These are phyloP conservation scores for Cladophialophora psammophila DNA, from an alignment of 2,329 filamentous ascomycete species.

Conservation along the genomic window DNA sequence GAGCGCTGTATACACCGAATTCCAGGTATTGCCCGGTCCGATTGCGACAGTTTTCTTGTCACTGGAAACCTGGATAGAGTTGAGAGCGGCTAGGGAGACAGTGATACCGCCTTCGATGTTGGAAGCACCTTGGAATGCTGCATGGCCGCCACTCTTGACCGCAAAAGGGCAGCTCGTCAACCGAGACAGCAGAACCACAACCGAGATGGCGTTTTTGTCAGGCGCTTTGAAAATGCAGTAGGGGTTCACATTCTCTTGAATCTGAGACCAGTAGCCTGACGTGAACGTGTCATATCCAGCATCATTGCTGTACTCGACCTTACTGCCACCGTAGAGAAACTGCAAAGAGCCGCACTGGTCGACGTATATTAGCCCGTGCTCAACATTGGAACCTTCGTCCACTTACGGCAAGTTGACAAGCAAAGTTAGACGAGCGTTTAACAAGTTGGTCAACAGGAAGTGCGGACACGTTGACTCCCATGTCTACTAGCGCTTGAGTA, in stretches of 20 bases:
- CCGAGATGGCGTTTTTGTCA: constrained; percentile 43
- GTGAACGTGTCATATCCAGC: constrained; percentile 37
- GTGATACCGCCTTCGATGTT: constrained; percentile 56
- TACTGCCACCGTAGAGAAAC: constrained; percentile 24
- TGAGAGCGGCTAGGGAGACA: constrained; percentile 45
- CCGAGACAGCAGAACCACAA: constrained; percentile 44
- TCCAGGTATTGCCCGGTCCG: constrained; percentile 48
- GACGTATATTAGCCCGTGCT: background rate
- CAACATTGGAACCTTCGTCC: background rate
- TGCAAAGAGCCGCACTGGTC: constrained; percentile 26
- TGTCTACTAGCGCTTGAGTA: constrained; percentile 26
- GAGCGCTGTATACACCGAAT: constrained; percentile 46
- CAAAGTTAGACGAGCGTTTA: constrained; percentile 20
- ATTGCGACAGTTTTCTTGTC: constrained; percentile 44
- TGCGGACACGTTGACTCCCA: constrained; percentile 21
- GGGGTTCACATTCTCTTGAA: constrained; percentile 47
- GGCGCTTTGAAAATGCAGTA: constrained; percentile 47
- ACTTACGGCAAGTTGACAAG: constrained; percentile 27
- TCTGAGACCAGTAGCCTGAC: constrained; percentile 47
- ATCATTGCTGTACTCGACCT: constrained; percentile 24
- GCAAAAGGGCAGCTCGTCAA: constrained; percentile 56
- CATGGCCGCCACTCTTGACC: constrained; percentile 65
- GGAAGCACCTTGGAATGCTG: constrained; percentile 62
- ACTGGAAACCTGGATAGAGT: constrained; percentile 40
- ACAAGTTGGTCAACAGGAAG: constrained; percentile 11